Evolutionary conservation across 495 filamentous ascomycete species (phyloP), one percentile per base, ranked within the genome.

Genomic region (Usnea hakonensis): DNA sequence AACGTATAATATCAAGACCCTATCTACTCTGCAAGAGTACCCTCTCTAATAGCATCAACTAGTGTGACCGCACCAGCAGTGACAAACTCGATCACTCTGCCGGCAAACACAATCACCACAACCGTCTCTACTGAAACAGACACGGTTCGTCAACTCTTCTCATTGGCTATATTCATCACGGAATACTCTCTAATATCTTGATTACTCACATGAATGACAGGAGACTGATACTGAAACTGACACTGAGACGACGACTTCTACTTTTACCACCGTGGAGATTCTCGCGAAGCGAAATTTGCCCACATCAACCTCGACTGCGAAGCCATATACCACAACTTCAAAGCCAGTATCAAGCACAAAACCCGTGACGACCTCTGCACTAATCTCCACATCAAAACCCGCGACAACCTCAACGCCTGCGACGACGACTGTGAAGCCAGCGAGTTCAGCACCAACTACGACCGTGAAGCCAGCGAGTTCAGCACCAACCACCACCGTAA

Each of bases 141-240:
- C 46, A 52, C 46, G 46, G 46, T 52, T 52, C 46, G 46, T 52
- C 21, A 23, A 23, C 14, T n/a, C 9, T 10, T 52, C 14, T 30
- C 14, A 52, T 23, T 26, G 14, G 2, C 7, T 26, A n/a, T 26
- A 4, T 52, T 26, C 16, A 14, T 3, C 19, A 2, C n/a, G 21
- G 10, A 17, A 23, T 30, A 23, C 21, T 26, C 21, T 4, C 19
- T 30, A 3, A 26, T 26, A 3, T 52, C 46, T 26, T 26, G 14
- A 26, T 23, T 52, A n/a, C 46, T 52, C 9, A 52, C 28, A 11
- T 4, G 14, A 23, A 52, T 26, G 26, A 52, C 14, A 21, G 23
- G 57, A 9, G 19, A 40, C 37, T n/a, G 55, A 54, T 11, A 56
- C 54, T 14, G 54, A 32, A 56, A 56, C 17, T 33, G 32, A 56